phyloP scores from a whole-genome alignment of 306 rosid species.

The Dryas alaskensis region DNA sequence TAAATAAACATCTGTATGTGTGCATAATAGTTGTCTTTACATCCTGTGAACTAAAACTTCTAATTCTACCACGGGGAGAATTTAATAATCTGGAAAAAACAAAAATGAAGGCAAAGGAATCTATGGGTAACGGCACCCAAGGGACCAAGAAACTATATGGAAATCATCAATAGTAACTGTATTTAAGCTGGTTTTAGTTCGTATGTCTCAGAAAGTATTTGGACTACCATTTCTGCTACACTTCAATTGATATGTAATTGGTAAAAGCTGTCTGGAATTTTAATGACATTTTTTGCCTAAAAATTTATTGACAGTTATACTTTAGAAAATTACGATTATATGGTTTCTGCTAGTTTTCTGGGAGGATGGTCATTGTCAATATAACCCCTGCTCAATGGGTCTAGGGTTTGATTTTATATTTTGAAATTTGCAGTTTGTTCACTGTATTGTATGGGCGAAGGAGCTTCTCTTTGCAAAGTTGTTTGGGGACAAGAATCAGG shows the following conservation, averaged over 20 bases:
- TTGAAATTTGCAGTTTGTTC: slow-evolving; percentile 71
- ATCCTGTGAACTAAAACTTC: background rate
- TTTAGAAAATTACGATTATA: background rate
- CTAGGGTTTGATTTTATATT: slow-evolving; percentile 10
- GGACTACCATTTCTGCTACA: background rate
- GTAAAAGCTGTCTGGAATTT: background rate
- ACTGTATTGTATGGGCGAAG: slow-evolving; percentile 98
- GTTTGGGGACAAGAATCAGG: slow-evolving; percentile 93
- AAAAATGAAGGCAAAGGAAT: background rate
- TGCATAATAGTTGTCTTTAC: background rate
- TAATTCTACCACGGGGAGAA: background rate
- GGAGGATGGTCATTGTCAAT: background rate
- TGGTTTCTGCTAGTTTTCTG: slow-evolving; percentile 9
- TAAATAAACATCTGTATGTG: background rate
- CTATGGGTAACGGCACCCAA: background rate
- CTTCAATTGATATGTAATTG: background rate
- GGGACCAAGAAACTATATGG: background rate
- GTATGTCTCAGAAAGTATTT: background rate
- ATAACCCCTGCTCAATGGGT: background rate
- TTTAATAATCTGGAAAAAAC: background rate
- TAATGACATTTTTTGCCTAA: background rate
- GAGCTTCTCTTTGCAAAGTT: slow-evolving; percentile 88
- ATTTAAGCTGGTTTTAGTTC: background rate
- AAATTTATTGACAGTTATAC: too few relatives aligned
- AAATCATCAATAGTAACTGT: background rate